Evolutionary conservation across 495 filamentous ascomycete species (phyloP), one percentile per base, ranked within the genome.

Genomic region (Hapsidospora chrysogenum): DNA sequence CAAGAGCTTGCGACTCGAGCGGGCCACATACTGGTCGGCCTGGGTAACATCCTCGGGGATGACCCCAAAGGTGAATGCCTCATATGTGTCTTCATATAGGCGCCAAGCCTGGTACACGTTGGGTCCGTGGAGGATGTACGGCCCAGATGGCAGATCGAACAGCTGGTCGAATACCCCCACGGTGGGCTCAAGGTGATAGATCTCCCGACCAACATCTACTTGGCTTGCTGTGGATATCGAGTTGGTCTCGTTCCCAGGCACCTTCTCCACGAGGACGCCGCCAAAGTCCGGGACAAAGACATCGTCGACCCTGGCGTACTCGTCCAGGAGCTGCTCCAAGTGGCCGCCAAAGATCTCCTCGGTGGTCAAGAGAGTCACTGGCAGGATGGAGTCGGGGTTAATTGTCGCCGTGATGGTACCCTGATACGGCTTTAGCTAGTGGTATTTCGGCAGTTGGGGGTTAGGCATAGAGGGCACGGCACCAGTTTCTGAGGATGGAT

Each of bases 261-360:
- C n/a, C 29, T 42, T 42, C 5, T 71, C 35, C 49, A 71, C 34
- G 55, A 57, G 37, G 50, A 72, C 49, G 52, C 68, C 11, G 58
- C 33, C 33, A 28, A 36, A 36, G 7, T 36, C 33, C 2, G 33
- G 23, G 20, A 17, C 20, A 4, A 36, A 36, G 6, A 36, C 33
- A 28, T 36, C 33, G 23, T 36, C 33, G 8, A 27, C 23, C 4
- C 20, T 8, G 5, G n/a, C 22, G 21, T 25, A 36, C 10, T 25
- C 20, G n/a, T 36, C 16, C 22, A 36, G 14, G 14, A 36, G 22
- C 4, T 23, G 20, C 4, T 36, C 33, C 3, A 36, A 9, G n/a
- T 27, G 16, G 22, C 6, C 18, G 10, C 26, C 26, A 11, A 26
- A 26, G 33, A 36, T 36, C 11, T 36, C 33, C 9, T 23, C 25